Percentiles rank a stretch among this genome's conserved stretches.
Evolutionary conservation across 352 stramenopile genomes (phyloP).

Genomic region (Blastocystis sp.): DNA sequence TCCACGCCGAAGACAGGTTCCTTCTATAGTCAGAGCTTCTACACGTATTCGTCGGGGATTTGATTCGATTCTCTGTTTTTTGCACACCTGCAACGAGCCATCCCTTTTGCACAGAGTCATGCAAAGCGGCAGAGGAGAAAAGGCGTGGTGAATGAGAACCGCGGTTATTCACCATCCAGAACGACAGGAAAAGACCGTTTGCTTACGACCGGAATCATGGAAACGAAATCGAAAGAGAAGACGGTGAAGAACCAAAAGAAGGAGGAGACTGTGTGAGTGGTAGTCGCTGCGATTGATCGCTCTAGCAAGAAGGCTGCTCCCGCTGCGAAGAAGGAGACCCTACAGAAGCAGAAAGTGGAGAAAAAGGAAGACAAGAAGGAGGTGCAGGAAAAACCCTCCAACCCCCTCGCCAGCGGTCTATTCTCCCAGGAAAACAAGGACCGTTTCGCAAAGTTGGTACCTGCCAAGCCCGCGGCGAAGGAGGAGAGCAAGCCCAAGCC

Average conservation of each 20-base stretch:
- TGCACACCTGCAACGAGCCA: too few species aligned
- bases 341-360: background rate
- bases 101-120: too few species aligned
- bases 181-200: background rate
- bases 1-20: background rate
- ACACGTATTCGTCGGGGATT: background rate
- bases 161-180: background rate
- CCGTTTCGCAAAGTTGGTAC: background rate
- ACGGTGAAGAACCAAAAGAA: background rate
- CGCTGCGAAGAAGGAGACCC: background rate
- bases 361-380: background rate
- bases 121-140: too few species aligned
- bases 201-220: background rate
- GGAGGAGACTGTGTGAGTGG: background rate
- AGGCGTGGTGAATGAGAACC: too few species aligned
- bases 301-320: background rate
- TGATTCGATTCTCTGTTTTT: background rate
- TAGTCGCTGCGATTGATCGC: background rate
- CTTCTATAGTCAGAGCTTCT: background rate
- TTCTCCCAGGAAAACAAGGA: constrained; percentile 49
- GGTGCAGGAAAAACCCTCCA: background rate
- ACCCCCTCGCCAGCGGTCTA: background rate
- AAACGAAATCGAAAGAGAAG: background rate
- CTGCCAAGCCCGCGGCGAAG: background rate
- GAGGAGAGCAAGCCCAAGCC: constrained; percentile 5